Evolutionary conservation across 2,329 filamentous ascomycete species (phyloP).

Genomic region (Cytospora paraplurivora): DNA sequence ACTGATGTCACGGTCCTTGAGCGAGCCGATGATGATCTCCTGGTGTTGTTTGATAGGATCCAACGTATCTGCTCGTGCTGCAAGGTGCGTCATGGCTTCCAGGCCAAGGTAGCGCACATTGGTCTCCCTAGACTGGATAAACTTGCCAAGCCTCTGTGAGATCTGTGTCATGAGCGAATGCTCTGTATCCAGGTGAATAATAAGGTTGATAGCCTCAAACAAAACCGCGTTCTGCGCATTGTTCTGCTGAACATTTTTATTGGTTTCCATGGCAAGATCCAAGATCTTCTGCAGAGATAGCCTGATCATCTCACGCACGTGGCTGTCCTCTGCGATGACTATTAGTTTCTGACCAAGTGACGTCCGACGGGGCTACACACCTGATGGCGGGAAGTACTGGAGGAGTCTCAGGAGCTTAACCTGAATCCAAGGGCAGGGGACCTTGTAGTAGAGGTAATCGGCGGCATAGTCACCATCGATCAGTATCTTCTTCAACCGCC

Average conservation of each 20-base stretch:
- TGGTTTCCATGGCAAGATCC: slow-evolving; percentile 87
- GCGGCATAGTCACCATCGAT: slow-evolving; percentile 86
- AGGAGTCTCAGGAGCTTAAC: slow-evolving; percentile 89
- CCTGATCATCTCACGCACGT: slow-evolving; percentile 87
- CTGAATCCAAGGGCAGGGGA: slow-evolving; percentile 98
- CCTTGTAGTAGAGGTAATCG: slow-evolving; percentile 98
- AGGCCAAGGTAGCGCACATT: slow-evolving; percentile 95
- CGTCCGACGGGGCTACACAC: slow-evolving; percentile 36
- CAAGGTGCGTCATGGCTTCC: slow-evolving; percentile 97
- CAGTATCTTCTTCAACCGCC: slow-evolving; percentile 83
- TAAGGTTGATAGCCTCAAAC: slow-evolving; percentile 97
- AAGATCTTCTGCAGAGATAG: slow-evolving; percentile 90
- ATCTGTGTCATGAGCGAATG: slow-evolving; percentile 95
- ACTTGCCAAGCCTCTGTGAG: slow-evolving; percentile 85
- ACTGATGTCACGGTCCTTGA: slow-evolving; percentile 95
- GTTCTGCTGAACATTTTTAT: slow-evolving; percentile 98
- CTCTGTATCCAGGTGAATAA: slow-evolving; percentile 96
- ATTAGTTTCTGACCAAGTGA: slow-evolving; percentile 30
- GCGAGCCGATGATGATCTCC: slow-evolving; percentile 88
- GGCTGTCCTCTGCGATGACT: slow-evolving; percentile 72
- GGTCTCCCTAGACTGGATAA: slow-evolving; percentile 95
- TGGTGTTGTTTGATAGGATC: slow-evolving; percentile 99
- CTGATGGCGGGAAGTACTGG: slow-evolving; percentile 94
- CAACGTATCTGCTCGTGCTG: slow-evolving; percentile 87
- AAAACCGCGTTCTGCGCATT: slow-evolving; percentile 97